Conservation (phyloP, 805 yeast species). For the Candida maltosa region DNA sequence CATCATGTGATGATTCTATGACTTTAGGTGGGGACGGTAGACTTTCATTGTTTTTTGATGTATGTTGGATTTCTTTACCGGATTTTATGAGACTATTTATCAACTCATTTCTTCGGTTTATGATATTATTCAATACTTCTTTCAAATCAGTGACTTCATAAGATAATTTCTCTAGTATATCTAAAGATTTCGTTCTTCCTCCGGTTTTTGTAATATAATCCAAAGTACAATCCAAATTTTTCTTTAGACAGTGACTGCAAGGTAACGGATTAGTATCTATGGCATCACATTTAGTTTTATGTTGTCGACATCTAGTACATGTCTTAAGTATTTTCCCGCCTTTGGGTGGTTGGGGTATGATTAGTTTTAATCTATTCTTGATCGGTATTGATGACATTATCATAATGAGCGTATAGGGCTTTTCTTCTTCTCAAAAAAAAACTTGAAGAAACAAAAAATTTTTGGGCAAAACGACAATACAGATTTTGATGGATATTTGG, state of each 20-base stretch:
- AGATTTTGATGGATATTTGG: too few relatives aligned
- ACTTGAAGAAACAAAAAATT: too few relatives aligned
- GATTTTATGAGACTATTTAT: slow-evolving; percentile 10
- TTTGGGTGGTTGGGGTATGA: slow-evolving; percentile 9
- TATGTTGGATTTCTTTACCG: slow-evolving; percentile 7
- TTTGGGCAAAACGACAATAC: too few relatives aligned
- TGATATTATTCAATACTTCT: slow-evolving; percentile 18
- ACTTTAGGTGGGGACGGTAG: too few relatives aligned
- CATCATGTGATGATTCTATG: background rate
- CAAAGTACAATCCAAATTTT: slow-evolving; percentile 49
- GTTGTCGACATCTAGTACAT: slow-evolving; percentile 62
- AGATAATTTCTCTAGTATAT: slow-evolving; percentile 22
- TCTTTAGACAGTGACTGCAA: slow-evolving; percentile 54
- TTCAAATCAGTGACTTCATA: slow-evolving; percentile 23
- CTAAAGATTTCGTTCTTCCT: slow-evolving; percentile 38
- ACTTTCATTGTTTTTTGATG: background rate
- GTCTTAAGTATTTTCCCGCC: slow-evolving; percentile 41
- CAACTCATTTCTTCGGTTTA: slow-evolving; percentile 16
- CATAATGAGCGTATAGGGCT: slow-evolving; percentile 5
- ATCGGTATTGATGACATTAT: slow-evolving; percentile 16
- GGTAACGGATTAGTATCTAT: slow-evolving; percentile 47
- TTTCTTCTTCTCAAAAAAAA: too few relatives aligned
- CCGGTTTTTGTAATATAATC: slow-evolving; percentile 52
- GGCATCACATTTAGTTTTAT: slow-evolving; percentile 67
- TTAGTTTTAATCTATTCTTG: slow-evolving; percentile 11